Evolutionary conservation across 305 asterid species (phyloP).

Genomic region (Solanum hybrid): DNA sequence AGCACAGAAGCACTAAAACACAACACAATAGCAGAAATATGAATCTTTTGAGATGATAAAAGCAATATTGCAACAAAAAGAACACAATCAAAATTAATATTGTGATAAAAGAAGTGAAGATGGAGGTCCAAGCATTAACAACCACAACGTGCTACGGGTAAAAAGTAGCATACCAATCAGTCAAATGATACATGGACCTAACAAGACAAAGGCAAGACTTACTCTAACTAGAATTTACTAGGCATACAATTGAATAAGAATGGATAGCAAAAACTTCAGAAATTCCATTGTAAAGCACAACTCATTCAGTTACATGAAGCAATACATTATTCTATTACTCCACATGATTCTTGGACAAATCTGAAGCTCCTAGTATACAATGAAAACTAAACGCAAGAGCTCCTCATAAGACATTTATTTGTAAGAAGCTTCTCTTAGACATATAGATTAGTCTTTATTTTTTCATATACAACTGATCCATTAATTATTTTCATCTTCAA

Average conservation of each 20-base stretch:
- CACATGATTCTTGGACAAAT: slow-evolving; percentile 1
- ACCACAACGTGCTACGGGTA: background rate
- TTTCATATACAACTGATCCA: background rate
- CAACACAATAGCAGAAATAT: background rate
- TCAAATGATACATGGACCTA: background rate
- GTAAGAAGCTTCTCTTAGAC: background rate
- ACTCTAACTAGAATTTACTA: background rate
- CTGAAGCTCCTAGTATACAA: background rate
- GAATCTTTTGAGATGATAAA: background rate
- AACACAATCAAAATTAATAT: background rate
- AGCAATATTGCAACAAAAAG: background rate
- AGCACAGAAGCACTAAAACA: background rate
- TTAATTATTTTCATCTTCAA: background rate
- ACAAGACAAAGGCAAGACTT: background rate
- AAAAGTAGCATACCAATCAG: background rate
- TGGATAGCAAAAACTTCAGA: background rate
- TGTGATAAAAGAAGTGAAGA: background rate
- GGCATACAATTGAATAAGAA: slow-evolving; percentile 1
- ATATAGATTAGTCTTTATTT: background rate
- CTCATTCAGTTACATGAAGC: background rate
- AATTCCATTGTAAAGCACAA: background rate
- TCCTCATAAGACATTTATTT: background rate
- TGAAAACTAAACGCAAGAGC: background rate
- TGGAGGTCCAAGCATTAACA: background rate
- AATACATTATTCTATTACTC: background rate